Evolutionary conservation across 495 filamentous ascomycete species (phyloP), one percentile per base, ranked within the genome.

Genomic region (Penicillium parvum): DNA sequence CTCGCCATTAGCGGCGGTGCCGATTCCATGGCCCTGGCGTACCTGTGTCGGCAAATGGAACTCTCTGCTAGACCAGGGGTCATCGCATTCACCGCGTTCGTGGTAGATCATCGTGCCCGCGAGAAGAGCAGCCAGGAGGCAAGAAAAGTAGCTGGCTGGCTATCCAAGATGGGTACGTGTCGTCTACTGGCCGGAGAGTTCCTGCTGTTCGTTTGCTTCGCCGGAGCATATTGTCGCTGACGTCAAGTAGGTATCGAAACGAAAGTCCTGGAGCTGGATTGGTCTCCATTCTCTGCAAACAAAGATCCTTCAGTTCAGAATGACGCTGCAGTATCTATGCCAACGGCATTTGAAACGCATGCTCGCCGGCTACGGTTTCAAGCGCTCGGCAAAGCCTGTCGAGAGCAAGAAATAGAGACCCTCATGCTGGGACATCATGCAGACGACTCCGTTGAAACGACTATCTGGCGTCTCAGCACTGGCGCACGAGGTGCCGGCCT

Each of bases 1-100:
- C 66, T 96, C 19, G 91, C 91, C 8, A 68, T 97, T 33, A 96
- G 91, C 60, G 92, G 92, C 5, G 92, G 92, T 11, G 85, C 92
- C 10, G 92, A 98, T 55, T 97, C 92, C 4, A 98, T 96, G 90
- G 91, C 90, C 15, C 69, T 98, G 26, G 88, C 89, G 29, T 76
- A 67, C 43, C 74, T 97, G n/a, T 89, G 81, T 48, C 60, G 59
- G 27, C 62, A 72, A 34, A 49, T 80, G 35, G 65, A 74, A 29
- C 37, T 47, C 0, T 25, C 41, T 5, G 12, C 29, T 6, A 47
- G 43, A 55, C 17, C 58, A 43, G 47, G 63, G 18, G 44, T 47
- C 4, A 40, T 69, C 23, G 50, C 53, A 1, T 76, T 90, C 23
- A 68, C 68, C 6, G 84, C 76, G 3, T 76, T 92, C 49, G 74